phyloP scores from a whole-genome alignment of 371 early-diverging fungal species.

The Mortierella sp. region DNA sequence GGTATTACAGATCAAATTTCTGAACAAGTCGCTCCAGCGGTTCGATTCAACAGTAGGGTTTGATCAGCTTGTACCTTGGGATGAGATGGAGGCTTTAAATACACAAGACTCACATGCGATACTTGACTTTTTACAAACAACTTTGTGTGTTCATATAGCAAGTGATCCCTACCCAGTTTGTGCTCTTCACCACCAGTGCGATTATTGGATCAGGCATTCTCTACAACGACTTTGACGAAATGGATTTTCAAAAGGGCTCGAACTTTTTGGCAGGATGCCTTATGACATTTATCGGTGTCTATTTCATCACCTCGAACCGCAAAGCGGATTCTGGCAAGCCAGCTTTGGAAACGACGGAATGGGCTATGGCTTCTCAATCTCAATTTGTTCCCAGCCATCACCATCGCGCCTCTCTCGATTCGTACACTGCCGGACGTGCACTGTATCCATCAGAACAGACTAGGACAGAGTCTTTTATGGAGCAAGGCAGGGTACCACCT shows the following conservation, averaged over 20 bases:
- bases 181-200: constrained; percentile 79
- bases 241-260: constrained; percentile 58
- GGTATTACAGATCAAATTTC: constrained; percentile 76
- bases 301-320: constrained; percentile 72
- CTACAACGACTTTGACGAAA: constrained; percentile 78
- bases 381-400: constrained; percentile 11
- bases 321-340: constrained; percentile 14
- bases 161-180: constrained; percentile 86
- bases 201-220: constrained; percentile 79
- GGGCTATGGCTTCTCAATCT: constrained; percentile 29
- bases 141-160: constrained; percentile 55
- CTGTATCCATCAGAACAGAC: constrained; percentile 14
- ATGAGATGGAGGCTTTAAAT: too few relatives aligned
- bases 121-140: neutral
- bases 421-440: constrained; percentile 4
- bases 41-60: constrained; percentile 73
- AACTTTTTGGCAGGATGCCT: constrained; percentile 68
- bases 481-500: constrained; percentile 22
- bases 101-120: too few relatives aligned
- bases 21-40: constrained; percentile 76
- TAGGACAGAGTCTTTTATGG: constrained; percentile 29
- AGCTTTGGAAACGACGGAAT: constrained; percentile 16
- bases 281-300: constrained; percentile 79
- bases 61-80: too few relatives aligned
- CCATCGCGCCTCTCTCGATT: constrained; percentile 28